Percentiles rank a stretch among this genome's conserved stretches.
These are phyloP conservation scores for Exophiala oligosperma DNA, from an alignment of 2,329 filamentous ascomycete genomes.

Conservation along the genomic window DNA sequence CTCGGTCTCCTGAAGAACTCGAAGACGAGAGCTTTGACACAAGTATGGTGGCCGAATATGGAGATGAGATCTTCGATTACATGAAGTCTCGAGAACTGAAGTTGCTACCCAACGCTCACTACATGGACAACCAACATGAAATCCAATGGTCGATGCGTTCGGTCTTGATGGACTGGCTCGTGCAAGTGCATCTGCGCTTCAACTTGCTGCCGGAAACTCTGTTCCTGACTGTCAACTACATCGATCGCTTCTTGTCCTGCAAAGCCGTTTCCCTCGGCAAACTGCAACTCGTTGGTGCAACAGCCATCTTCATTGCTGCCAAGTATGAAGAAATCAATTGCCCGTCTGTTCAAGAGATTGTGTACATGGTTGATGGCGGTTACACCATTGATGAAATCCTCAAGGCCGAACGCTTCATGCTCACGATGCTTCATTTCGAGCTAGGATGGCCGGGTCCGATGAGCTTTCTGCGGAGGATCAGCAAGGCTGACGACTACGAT, in stretches of 20 bases:
- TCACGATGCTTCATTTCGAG: slow-evolving; percentile 93
- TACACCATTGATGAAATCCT: slow-evolving; percentile 90
- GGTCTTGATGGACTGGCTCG: slow-evolving; percentile 96
- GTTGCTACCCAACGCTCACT: slow-evolving; percentile 84
- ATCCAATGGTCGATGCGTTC: slow-evolving; percentile 99
- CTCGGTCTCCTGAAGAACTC: slow-evolving; percentile 69
- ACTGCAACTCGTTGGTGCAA: slow-evolving; percentile 92
- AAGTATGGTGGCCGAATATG: slow-evolving; percentile 97
- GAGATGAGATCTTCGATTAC: slow-evolving; percentile 92
- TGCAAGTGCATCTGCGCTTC: slow-evolving; percentile 94
- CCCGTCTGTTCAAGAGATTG: slow-evolving; percentile 89
- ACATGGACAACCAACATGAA: slow-evolving; percentile 97
- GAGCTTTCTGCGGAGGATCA: slow-evolving; percentile 95
- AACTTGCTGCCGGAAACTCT: slow-evolving; percentile 88
- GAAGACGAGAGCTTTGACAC: slow-evolving; percentile 92
- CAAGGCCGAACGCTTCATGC: slow-evolving; percentile 97
- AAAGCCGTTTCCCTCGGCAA: slow-evolving; percentile 96
- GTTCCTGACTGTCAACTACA: slow-evolving; percentile 93
- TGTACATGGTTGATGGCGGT: slow-evolving; percentile 95
- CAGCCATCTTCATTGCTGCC: slow-evolving; percentile 90
- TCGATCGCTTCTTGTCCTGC: slow-evolving; percentile 90
- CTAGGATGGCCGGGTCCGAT: slow-evolving; percentile 98
- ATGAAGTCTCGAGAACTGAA: slow-evolving; percentile 82
- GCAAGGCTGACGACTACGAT: slow-evolving; percentile 98
- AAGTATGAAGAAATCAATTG: slow-evolving; percentile 99